phyloP scores from a whole-genome alignment of 2,329 filamentous ascomycete genomes.

The Ilyonectria sp. region DNA sequence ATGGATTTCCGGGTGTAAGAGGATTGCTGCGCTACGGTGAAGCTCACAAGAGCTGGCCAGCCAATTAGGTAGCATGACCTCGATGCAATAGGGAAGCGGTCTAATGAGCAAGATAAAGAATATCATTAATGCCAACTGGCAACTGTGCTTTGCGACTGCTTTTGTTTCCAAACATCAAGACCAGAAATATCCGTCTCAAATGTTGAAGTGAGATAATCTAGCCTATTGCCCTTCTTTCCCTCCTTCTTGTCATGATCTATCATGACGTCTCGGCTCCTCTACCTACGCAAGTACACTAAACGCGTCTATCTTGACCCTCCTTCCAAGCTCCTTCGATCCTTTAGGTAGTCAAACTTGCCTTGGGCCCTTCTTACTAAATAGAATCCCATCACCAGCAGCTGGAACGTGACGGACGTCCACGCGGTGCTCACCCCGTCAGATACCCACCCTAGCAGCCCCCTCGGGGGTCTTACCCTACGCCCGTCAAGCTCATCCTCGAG shows the following conservation, averaged over 20 bases:
- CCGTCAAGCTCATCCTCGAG: conserved; percentile 54
- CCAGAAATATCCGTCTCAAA: background rate
- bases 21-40: background rate
- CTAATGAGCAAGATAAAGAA: background rate
- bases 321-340: conserved; percentile 39
- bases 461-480: conserved; percentile 27
- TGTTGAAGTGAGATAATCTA: background rate
- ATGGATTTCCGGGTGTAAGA: background rate
- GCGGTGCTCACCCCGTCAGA: conserved; percentile 36
- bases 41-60: background rate
- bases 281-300: too few species aligned
- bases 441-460: conserved; percentile 32
- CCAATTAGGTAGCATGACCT: background rate
- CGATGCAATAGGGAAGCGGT: background rate
- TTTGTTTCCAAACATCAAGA: background rate
- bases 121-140: background rate
- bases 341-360: conserved; percentile 49
- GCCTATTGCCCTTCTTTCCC: background rate
- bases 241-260: background rate
- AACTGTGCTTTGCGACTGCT: background rate
- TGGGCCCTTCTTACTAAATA: conserved; percentile 46
- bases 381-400: conserved; percentile 42
- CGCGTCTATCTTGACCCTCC: conserved; percentile 13
- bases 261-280: background rate
- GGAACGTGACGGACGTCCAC: conserved; percentile 36